phyloP scores from a whole-genome alignment of 2,329 filamentous ascomycete species.

The Penicillium glabrum region DNA sequence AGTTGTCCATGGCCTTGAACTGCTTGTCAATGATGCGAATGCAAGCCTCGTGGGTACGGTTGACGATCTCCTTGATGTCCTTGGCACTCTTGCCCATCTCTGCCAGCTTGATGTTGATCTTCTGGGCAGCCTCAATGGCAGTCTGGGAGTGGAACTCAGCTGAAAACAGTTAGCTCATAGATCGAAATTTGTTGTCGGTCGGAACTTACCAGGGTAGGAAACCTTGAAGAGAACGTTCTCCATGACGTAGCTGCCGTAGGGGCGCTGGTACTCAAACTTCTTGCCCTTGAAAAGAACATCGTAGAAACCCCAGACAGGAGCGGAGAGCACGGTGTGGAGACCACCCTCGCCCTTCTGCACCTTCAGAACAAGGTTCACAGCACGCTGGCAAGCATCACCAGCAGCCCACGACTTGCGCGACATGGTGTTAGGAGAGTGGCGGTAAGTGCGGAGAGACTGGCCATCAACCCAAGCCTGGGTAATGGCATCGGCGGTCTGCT shows the following conservation, averaged over 20 bases:
- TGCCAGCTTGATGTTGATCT: conserved; percentile 80
- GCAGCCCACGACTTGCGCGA: conserved; percentile 99
- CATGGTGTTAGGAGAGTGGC: conserved; percentile 99
- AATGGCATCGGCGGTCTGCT: conserved; percentile 91
- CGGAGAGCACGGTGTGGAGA: conserved; percentile 87
- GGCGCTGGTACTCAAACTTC: conserved; percentile 92
- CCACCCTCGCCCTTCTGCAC: conserved; percentile 89
- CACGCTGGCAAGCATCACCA: conserved; percentile 94
- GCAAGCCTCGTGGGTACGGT: conserved; percentile 97
- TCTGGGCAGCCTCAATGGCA: conserved; percentile 90
- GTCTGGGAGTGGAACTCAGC: conserved; percentile 99
- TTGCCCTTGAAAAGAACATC: conserved; percentile 96
- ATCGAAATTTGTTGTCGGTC: background rate
- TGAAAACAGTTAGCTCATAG: conserved; percentile 23
- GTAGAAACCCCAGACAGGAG: conserved; percentile 96
- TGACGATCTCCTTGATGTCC: conserved; percentile 90
- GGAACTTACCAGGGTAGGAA: conserved; percentile 78
- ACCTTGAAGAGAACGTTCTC: conserved; percentile 99
- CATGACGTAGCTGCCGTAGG: conserved; percentile 99
- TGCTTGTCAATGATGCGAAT: conserved; percentile 99
- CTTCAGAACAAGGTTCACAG: conserved; percentile 87
- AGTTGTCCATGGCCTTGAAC: conserved; percentile 99
- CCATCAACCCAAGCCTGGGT: conserved; percentile 98
- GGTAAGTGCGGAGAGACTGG: conserved; percentile 92
- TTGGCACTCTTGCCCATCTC: conserved; percentile 83